phyloP scores from a whole-genome alignment of 768 basidiomycete species.

The Leccinellum rugosiceps region DNA sequence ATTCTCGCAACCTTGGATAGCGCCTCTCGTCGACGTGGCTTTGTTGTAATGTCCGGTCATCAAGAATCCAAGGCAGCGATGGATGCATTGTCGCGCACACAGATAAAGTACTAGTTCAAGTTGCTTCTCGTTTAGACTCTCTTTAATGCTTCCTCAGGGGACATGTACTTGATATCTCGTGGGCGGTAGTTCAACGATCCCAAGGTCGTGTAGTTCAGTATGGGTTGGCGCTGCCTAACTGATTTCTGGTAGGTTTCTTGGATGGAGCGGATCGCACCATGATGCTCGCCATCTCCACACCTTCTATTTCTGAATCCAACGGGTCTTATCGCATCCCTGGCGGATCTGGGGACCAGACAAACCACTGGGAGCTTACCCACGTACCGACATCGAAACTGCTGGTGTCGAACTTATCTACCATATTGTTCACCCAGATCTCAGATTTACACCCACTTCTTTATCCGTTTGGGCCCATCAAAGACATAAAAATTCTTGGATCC shows the following conservation, averaged over 20 bases:
- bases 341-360: conserved; percentile 32
- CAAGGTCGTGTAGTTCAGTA: conserved; percentile 46
- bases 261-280: conserved; percentile 78
- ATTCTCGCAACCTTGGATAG: conserved; percentile 83
- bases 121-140: not conserved
- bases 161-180: conserved; percentile 75
- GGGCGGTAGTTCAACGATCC: conserved; percentile 86
- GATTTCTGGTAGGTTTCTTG: conserved; percentile 54
- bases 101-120: conserved; percentile 53
- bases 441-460: conserved; percentile 72
- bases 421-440: conserved; percentile 62
- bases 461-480: conserved; percentile 68
- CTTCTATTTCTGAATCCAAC: conserved; percentile 29
- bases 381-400: conserved; percentile 52
- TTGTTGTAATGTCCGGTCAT: conserved; percentile 76
- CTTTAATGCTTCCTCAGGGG: conserved; percentile 43
- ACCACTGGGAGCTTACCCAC: conserved; percentile 33
- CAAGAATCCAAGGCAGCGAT: conserved; percentile 71
- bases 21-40: conserved; percentile 78
- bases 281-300: conserved; percentile 49
- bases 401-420: conserved; percentile 60
- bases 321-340: conserved; percentile 22
- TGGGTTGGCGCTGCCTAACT: conserved; percentile 1
- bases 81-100: conserved; percentile 60
- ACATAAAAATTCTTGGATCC: conserved; percentile 48